Evolutionary conservation across 2,329 filamentous ascomycete genomes (phyloP).

Genomic region (Ceratocystis variospora): DNA sequence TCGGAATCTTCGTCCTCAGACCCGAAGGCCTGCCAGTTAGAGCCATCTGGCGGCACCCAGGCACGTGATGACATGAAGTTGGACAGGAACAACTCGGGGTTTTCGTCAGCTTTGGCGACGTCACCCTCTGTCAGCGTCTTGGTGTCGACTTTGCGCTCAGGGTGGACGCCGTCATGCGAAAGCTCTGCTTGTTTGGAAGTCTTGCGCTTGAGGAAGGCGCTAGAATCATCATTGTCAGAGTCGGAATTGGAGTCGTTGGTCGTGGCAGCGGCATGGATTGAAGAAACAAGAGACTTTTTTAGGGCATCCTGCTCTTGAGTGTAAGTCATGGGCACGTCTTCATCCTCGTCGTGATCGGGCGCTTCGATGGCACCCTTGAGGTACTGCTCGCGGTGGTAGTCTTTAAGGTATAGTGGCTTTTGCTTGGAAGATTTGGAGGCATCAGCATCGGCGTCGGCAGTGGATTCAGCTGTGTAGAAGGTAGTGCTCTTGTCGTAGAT

Average conservation of each 20-base stretch:
- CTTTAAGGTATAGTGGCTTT: constrained; percentile 71
- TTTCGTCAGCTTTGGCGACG: constrained; percentile 63
- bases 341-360: constrained; percentile 24
- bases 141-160: constrained; percentile 36
- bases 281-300: constrained; percentile 61
- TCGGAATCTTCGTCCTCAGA: constrained; percentile 83
- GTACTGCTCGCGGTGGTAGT: constrained; percentile 89
- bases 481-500: constrained; percentile 70
- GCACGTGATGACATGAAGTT: constrained; percentile 89
- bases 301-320: constrained; percentile 76
- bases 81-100: constrained; percentile 84
- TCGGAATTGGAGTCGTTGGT: constrained; percentile 35
- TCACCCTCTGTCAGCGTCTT: constrained; percentile 45
- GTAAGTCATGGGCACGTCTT: constrained; percentile 52
- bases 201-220: constrained; percentile 23
- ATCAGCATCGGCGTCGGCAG: constrained; percentile 34
- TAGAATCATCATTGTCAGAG: constrained; percentile 29
- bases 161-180: constrained; percentile 35
- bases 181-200: constrained; percentile 16
- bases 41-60: constrained; percentile 59
- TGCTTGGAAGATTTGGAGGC: constrained; percentile 46
- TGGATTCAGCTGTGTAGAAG: constrained; percentile 55
- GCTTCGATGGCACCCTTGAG: constrained; percentile 50
- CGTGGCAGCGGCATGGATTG: constrained; percentile 51
- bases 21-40: constrained; percentile 68